Percentiles rank a stretch among this genome's conserved stretches.
Conservation (phyloP, 805 yeast species). For the Schwanniomyces pseudopolymorphus region DNA sequence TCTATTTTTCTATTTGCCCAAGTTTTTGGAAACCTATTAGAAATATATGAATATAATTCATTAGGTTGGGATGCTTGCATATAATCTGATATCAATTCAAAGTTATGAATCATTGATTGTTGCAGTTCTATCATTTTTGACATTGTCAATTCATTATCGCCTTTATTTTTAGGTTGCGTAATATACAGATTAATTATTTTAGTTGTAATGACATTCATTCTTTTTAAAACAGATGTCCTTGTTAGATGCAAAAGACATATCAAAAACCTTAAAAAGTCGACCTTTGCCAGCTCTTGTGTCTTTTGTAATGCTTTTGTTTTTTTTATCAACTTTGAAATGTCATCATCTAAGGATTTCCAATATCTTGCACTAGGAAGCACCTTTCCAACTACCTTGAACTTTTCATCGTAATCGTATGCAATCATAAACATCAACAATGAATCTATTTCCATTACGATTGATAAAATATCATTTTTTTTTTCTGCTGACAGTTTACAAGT, state of each 20-base stretch:
- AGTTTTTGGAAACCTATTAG: slow-evolving; percentile 30
- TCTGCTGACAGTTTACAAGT: slow-evolving; percentile 12
- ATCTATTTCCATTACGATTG: slow-evolving; percentile 27
- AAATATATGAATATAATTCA: slow-evolving; percentile 22
- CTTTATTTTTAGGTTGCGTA: slow-evolving; percentile 8
- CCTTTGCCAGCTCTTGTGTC: slow-evolving; percentile 1
- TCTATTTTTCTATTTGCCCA: slow-evolving; percentile 22
- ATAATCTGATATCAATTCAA: slow-evolving; percentile 17
- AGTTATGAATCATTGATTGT: slow-evolving; percentile 23
- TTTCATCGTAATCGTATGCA: slow-evolving; percentile 31
- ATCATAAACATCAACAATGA: slow-evolving; percentile 24
- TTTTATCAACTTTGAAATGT: slow-evolving; percentile 13
- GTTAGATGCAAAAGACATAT: slow-evolving; percentile 28
- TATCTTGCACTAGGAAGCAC: slow-evolving; percentile 28
- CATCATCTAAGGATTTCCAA: slow-evolving; percentile 27
- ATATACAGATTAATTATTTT: slow-evolving; percentile 23
- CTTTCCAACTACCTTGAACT: slow-evolving; percentile 22
- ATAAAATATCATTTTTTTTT: slow-evolving; percentile 16
- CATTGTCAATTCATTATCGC: slow-evolving; percentile 11
- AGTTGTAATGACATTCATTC: slow-evolving; percentile 26
- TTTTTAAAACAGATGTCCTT: slow-evolving; percentile 27
- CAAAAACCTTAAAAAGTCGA: slow-evolving; percentile 17
- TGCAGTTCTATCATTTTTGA: slow-evolving; percentile 28
- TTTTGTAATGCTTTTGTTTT: slow-evolving; percentile 1
- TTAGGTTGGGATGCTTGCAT: slow-evolving; percentile 28